Conservation (phyloP, 768 basidiomycete genomes). For the Sutorius australiensis region DNA sequence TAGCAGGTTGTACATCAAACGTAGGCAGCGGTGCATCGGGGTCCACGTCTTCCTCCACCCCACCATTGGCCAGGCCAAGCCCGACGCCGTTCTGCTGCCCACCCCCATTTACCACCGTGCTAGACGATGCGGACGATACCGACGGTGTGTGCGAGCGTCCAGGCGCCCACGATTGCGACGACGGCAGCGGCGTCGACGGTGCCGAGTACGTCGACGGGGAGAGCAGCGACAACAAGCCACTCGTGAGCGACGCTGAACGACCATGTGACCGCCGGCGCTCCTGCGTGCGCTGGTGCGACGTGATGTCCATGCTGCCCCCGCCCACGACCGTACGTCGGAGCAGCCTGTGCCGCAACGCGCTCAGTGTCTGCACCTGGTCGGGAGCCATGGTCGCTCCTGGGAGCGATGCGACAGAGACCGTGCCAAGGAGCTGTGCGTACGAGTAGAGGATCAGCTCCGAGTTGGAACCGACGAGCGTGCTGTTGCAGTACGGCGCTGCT, state of each 20-base stretch:
- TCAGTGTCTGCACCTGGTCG: constrained; percentile 45
- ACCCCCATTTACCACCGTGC: background rate
- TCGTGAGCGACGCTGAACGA: constrained; percentile 50
- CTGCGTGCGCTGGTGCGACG: constrained; percentile 33
- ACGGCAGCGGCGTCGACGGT: constrained; percentile 19
- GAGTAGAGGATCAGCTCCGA: constrained; percentile 78
- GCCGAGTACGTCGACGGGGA: constrained; percentile 36
- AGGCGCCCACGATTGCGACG: constrained; percentile 24
- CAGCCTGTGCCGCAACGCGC: constrained; percentile 47
- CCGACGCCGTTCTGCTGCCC: constrained; percentile 25
- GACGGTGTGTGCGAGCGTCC: constrained; percentile 21
- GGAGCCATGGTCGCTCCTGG: constrained; percentile 37
- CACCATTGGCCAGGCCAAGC: constrained; percentile 28
- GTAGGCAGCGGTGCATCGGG: constrained; percentile 73
- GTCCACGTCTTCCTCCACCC: constrained; percentile 47
- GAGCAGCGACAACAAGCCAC: constrained; percentile 47
- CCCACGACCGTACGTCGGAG: constrained; percentile 43
- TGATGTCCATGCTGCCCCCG: constrained; percentile 80
- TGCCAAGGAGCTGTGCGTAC: constrained; percentile 76
- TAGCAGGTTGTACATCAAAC: constrained; percentile 77
- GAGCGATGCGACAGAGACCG: constrained; percentile 53
- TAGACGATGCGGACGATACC: constrained; percentile 23
- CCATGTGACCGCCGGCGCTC: constrained; percentile 37
- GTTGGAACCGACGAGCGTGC: constrained; percentile 46
- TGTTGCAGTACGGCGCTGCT: constrained; percentile 32